A percentile compares a stretch with the other conserved stretches of the same genome.
phyloP scores from a whole-genome alignment of 2,329 filamentous ascomycete genomes.

The Ampelomyces quisqualis region DNA sequence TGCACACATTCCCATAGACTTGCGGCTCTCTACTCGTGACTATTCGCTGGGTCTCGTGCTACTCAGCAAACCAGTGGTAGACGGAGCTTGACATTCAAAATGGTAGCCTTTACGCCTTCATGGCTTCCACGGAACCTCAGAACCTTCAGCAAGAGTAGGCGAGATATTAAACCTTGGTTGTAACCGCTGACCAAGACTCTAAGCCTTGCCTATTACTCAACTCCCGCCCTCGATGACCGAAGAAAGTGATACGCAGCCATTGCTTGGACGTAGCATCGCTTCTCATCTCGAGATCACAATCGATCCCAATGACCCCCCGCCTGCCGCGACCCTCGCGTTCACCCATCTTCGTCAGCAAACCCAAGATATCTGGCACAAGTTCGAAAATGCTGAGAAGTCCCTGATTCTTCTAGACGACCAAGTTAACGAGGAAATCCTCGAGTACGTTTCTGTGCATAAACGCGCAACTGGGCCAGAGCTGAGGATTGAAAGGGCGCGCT shows the following conservation, averaged over 20 bases:
- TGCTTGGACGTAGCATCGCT: neutral
- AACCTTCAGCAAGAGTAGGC: no score
- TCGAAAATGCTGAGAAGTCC: conserved; percentile 1
- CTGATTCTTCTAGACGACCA: conserved; percentile 1
- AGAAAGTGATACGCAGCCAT: neutral
- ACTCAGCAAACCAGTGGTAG: no score
- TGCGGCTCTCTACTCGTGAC: no score
- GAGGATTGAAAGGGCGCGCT: neutral
- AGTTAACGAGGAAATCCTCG: neutral
- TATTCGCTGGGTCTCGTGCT: no score
- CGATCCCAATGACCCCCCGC: neutral
- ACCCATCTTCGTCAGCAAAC: neutral
- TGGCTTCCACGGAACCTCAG: no score
- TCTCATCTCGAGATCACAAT: neutral
- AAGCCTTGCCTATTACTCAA: no score
- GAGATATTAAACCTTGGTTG: no score
- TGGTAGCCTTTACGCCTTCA: no score
- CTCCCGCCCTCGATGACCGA: no score
- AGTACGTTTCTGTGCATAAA: neutral
- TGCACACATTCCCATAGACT: no score
- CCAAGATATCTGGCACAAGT: neutral
- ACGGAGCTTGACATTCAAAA: no score
- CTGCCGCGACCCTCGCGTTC: neutral
- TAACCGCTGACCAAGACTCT: no score
- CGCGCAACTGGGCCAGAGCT: neutral